Percentiles rank a stretch among this genome's conserved stretches.
Evolutionary conservation across 495 filamentous ascomycete species (phyloP).

Genomic region (Pyrenula aspistea): DNA sequence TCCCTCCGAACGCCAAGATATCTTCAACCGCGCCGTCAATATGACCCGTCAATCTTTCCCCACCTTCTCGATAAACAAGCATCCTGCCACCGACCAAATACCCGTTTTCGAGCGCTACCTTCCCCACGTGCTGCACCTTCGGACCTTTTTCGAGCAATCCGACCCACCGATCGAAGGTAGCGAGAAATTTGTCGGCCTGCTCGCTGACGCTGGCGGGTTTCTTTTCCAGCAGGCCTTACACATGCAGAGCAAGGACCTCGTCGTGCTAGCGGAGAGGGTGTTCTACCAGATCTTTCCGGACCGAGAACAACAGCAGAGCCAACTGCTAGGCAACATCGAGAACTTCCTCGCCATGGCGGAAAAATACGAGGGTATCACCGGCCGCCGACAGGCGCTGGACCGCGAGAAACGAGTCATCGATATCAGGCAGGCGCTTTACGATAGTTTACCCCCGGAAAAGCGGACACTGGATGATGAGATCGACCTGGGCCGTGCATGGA

Average conservation of each 20-base stretch:
- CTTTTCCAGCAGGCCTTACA: too few relatives aligned
- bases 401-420: constrained; percentile 3
- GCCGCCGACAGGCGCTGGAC: background rate
- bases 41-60: too few relatives aligned
- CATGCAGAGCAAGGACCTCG: too few relatives aligned
- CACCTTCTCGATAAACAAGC: too few relatives aligned
- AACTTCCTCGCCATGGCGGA: constrained; percentile 9
- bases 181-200: constrained; percentile 11
- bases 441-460: background rate
- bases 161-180: background rate
- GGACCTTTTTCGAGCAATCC: constrained; percentile 1
- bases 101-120: too few relatives aligned
- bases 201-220: constrained; percentile 15
- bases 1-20: too few relatives aligned
- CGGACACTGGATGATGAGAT: constrained; percentile 3
- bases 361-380: constrained; percentile 8
- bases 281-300: background rate
- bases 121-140: constrained; percentile 3
- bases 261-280: constrained; percentile 11
- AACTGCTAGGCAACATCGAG: constrained; percentile 14
- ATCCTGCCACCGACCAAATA: too few relatives aligned
- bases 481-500: background rate
- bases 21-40: too few relatives aligned
- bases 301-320: too few relatives aligned
- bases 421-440: too few relatives aligned